phyloP scores from a whole-genome alignment of 441 rosid species.

The Metrosideros polymorpha region DNA sequence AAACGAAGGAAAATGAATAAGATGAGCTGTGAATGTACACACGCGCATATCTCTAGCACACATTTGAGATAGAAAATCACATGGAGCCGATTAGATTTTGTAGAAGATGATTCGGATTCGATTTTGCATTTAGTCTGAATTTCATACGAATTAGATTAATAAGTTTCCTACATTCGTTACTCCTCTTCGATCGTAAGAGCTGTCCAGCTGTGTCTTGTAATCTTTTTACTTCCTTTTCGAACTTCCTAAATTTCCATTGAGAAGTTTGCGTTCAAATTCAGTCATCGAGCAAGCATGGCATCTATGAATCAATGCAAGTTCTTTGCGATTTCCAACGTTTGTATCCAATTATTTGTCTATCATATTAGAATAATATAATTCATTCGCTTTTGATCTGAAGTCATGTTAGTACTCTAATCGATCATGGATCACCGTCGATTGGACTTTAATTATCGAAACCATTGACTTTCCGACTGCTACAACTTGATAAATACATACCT shows the following conservation, averaged over 20 bases:
- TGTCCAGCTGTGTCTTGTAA: not conserved
- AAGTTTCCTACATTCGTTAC: not conserved
- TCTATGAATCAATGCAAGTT: not conserved
- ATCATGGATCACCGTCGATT: not conserved
- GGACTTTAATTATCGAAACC: not conserved
- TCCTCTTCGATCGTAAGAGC: not conserved
- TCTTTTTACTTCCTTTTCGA: not conserved
- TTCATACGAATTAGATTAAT: not conserved
- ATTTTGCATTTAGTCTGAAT: not conserved
- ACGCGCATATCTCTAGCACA: not conserved
- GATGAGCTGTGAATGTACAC: too few relatives aligned
- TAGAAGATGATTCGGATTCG: not conserved
- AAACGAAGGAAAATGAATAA: too few relatives aligned
- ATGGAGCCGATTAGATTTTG: not conserved
- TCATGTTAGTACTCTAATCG: not conserved
- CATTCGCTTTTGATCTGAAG: not conserved
- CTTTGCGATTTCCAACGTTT: not conserved
- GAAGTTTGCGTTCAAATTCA: not conserved
- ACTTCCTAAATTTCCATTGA: not conserved
- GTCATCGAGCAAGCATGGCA: not conserved
- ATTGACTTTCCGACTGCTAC: too few relatives aligned
- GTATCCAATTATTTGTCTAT: not conserved
- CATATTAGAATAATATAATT: not conserved
- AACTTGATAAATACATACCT: too few relatives aligned
- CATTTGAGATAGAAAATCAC: not conserved